These are phyloP conservation scores for Knoxia roxburghii DNA, from an alignment of 257 asterid species.

Conservation along the genomic window DNA sequence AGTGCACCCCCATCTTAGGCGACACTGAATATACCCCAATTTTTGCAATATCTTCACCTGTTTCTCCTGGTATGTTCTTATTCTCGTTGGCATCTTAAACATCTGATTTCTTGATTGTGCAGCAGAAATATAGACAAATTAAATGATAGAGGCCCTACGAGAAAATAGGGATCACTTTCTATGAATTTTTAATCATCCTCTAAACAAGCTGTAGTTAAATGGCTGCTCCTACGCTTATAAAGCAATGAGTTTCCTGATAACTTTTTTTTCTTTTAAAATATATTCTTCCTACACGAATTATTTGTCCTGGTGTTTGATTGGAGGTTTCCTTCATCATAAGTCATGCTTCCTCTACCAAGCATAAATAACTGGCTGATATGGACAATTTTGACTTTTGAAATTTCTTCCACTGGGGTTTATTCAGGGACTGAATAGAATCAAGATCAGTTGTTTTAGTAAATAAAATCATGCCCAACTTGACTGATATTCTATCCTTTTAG, in stretches of 20 bases:
- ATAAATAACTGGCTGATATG: neutral
- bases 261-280: neutral
- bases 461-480: neutral
- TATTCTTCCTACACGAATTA: too few relatives aligned
- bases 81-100: neutral
- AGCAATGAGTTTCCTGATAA: neutral
- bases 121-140: neutral
- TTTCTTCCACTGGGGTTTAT: neutral
- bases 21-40: slow-evolving; percentile 59
- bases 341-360: neutral
- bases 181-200: neutral
- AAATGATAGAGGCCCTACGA: neutral
- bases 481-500: neutral
- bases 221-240: neutral
- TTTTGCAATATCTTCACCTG: slow-evolving; percentile 82
- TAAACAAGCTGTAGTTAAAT: neutral
- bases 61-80: slow-evolving; percentile 65
- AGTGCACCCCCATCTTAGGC: slow-evolving; percentile 71
- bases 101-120: neutral
- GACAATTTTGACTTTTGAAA: neutral
- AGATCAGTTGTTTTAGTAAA: too few relatives aligned
- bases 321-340: neutral
- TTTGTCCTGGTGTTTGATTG: neutral
- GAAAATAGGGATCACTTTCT: neutral
- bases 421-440: too few relatives aligned